These are phyloP conservation scores for Xylariales sp. DNA, from an alignment of 2,329 filamentous ascomycete species.

Conservation along the genomic window DNA sequence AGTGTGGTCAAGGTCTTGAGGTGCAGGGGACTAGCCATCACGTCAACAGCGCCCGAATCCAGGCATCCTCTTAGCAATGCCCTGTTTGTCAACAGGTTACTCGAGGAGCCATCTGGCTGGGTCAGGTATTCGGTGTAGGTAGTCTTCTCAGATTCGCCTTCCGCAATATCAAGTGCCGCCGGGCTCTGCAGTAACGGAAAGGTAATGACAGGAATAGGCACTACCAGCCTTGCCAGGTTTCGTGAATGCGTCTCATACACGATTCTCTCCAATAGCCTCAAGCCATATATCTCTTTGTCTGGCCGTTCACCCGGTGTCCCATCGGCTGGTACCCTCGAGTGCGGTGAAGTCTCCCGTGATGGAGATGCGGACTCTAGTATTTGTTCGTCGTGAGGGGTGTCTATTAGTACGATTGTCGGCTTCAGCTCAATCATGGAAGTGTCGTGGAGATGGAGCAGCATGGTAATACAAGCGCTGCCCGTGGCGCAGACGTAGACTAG, in stretches of 20 bases:
- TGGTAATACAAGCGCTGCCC: conserved; percentile 49
- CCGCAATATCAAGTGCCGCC: conserved; percentile 26
- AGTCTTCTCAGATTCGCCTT: conserved; percentile 16
- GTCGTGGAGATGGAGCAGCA: conserved; percentile 49
- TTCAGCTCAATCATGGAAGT: conserved; percentile 46
- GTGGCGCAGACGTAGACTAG: conserved; percentile 51
- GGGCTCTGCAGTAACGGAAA: conserved; percentile 26
- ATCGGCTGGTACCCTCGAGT: conserved; percentile 29
- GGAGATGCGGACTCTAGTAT: conserved; percentile 30
- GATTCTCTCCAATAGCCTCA: conserved; percentile 50
- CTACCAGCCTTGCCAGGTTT: conserved; percentile 51
- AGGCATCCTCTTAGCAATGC: conserved; percentile 64
- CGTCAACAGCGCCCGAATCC: conserved; percentile 81
- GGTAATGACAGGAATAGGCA: conserved; percentile 51
- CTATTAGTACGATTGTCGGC: conserved; percentile 54
- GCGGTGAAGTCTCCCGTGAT: conserved; percentile 41
- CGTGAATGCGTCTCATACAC: conserved; percentile 54
- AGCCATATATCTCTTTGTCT: conserved; percentile 49
- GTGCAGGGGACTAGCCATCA: conserved; percentile 75
- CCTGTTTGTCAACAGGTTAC: conserved; percentile 33
- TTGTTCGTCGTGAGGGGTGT: conserved; percentile 48
- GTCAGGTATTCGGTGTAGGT: conserved; percentile 20
- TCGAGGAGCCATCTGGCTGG: conserved; percentile 22
- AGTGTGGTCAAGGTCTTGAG: conserved; percentile 69
- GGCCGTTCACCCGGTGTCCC: conserved; percentile 36